Base-by-base conservation (phyloP, 2,329 filamentous ascomycete species). In the Cercospora sp. region DNA sequence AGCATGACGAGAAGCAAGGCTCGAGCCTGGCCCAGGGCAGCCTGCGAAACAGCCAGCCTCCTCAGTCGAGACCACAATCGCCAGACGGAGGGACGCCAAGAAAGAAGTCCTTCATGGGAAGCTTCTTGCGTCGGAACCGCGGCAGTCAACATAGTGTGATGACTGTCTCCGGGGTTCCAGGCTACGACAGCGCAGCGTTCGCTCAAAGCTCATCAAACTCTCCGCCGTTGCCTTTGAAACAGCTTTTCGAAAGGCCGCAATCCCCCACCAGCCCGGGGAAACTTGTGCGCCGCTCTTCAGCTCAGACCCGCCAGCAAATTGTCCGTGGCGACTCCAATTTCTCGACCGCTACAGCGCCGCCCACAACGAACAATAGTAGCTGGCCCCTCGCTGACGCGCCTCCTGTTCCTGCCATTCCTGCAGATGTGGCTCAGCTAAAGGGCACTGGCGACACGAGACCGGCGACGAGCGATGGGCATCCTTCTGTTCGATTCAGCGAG, bases 171-270 rank as follows among this genome's bases (percentile, higher is more conserved):
- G 62, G 55, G 10, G 60, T 64, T 26, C 61, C 67, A n/a, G 36
- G 55, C 18, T 68, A 45, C 23, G 55, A 60, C 20, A 61, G 67
- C 16, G 61, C 62, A 3, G 51, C 64, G 2, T 36, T 64, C n/a
- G 39, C 58, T 16, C 13, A 63, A 2, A 53, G 63, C 26, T 42
- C 42, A 23, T 23, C 62, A 9, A 51, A 68, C 18, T 39, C 69
- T 62, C 39, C 70, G 18, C 28, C 70, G 33, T 53, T 67, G 39
- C 28, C 67, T 53, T 10, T 51, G 28, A 30, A 51, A 26, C 77
- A 18, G 80, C 82, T 71, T 81, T 82, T 65, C 76, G 84, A 80
- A 66, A 55, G 64, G 93, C n/a, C 86, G 88, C 42, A 88, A 76
- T 79, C 79, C 39, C 86, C 72, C 10, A 66, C 69, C 18, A 81